Percentiles rank a stretch among this genome's conserved stretches.
These are phyloP conservation scores for Plasmodium fragile DNA, from an alignment of 169 alveolate genomes.

Conservation along the genomic window DNA sequence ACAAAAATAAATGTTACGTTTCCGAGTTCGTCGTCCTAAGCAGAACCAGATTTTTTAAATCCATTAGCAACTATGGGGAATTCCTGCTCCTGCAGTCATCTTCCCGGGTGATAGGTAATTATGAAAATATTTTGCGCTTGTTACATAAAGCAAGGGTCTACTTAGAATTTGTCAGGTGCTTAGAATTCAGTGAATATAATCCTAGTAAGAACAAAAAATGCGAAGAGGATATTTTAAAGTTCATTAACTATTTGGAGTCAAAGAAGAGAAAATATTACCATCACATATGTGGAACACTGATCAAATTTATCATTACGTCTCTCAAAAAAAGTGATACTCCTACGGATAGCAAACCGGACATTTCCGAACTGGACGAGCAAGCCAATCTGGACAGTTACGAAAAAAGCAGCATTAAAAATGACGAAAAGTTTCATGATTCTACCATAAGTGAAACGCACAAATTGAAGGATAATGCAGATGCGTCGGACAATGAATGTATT, in stretches of 20 bases:
- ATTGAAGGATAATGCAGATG: conserved; percentile 36
- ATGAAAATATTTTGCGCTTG: conserved; percentile 54
- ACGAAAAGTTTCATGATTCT: conserved; percentile 24
- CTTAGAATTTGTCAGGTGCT: conserved; percentile 42
- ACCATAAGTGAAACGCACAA: conserved; percentile 7
- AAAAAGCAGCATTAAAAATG: conserved; percentile 19
- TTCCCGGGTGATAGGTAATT: conserved; percentile 69
- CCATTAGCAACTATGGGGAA: conserved; percentile 72
- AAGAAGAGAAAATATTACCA: conserved; percentile 56
- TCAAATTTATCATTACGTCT: conserved; percentile 55
- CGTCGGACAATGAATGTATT: conserved; percentile 14
- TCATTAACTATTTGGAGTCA: conserved; percentile 56
- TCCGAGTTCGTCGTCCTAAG: conserved; percentile 76
- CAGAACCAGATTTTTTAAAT: conserved; percentile 70
- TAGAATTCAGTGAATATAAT: conserved; percentile 10
- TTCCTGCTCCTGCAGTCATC: conserved; percentile 66
- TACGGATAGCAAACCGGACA: conserved; percentile 8
- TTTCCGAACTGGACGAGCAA: conserved; percentile 8
- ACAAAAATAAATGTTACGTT: conserved; percentile 48
- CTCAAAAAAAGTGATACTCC: conserved; percentile 35
- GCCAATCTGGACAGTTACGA: conserved; percentile 13
- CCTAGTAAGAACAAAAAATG: conserved; percentile 35
- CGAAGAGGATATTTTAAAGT: conserved; percentile 69
- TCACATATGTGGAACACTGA: conserved; percentile 30
- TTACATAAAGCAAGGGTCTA: conserved; percentile 69